Evolutionary conservation across 768 basidiomycete genomes (phyloP).

Genomic region (Rubroboletus pulcherrimus): DNA sequence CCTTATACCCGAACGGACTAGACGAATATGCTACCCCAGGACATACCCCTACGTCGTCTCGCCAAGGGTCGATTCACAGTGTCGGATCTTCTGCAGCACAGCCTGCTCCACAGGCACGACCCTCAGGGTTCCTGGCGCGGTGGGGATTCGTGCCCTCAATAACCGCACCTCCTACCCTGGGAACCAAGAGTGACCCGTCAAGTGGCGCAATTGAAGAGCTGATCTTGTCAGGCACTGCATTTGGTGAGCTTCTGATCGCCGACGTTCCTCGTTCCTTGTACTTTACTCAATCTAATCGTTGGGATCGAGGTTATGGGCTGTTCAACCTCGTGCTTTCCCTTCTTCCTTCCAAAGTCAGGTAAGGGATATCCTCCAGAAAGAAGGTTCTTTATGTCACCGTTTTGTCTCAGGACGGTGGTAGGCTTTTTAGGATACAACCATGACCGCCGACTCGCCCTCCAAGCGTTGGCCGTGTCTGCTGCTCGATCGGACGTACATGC

Average conservation of each 20-base stretch:
- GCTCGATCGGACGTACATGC: constrained; percentile 66
- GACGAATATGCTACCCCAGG: constrained; percentile 41
- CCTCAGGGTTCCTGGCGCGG: constrained; percentile 37
- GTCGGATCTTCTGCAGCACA: constrained; percentile 17
- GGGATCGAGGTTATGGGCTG: constrained; percentile 47
- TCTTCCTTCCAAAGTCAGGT: constrained; percentile 70
- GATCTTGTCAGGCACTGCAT: constrained; percentile 72
- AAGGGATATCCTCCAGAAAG: constrained; percentile 13
- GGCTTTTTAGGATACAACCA: constrained; percentile 76
- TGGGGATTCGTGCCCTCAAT: constrained; percentile 26
- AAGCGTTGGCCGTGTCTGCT: constrained; percentile 66
- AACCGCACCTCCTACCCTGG: constrained; percentile 8
- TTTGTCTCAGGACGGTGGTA: constrained; percentile 52
- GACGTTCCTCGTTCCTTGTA: not conserved
- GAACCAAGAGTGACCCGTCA: constrained; percentile 23
- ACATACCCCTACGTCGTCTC: constrained; percentile 33
- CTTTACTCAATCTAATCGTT: not conserved
- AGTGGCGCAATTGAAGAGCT: constrained; percentile 69
- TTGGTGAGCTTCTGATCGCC: constrained; percentile 46
- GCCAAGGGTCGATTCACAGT: constrained; percentile 29
- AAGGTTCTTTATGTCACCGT: not conserved
- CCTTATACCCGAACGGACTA: constrained; percentile 61
- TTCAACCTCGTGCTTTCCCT: constrained; percentile 81
- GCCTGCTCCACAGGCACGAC: constrained; percentile 12
- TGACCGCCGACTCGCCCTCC: constrained; percentile 64